These are phyloP conservation scores for Pyrenophora tritici-repentis DNA, from an alignment of 2,329 filamentous ascomycete species.

Conservation along the genomic window DNA sequence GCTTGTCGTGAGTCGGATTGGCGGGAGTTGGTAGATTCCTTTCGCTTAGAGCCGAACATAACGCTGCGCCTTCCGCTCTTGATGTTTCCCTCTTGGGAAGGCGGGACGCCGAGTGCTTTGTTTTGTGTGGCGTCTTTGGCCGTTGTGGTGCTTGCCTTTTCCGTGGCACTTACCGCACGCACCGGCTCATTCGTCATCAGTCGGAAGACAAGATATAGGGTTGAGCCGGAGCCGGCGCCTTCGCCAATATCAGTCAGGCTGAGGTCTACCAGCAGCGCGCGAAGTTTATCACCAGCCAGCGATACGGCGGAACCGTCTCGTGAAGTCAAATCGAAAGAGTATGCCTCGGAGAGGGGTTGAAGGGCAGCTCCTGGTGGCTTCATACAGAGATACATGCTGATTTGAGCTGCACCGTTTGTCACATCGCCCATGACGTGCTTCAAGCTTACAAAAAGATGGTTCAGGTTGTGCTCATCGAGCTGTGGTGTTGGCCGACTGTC, in stretches of 20 bases:
- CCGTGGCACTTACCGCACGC: constrained; percentile 31
- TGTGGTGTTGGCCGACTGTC: constrained; percentile 75
- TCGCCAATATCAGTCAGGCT: constrained; percentile 75
- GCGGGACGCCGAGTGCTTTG: constrained; percentile 31
- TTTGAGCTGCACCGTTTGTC: constrained; percentile 69
- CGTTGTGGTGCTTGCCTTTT: constrained; percentile 30
- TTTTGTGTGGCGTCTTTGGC: constrained; percentile 34
- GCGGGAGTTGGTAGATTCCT: constrained; percentile 40
- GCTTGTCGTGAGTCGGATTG: constrained; percentile 20
- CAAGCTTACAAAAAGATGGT: constrained; percentile 83
- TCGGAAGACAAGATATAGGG: constrained; percentile 83
- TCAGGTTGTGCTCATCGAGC: constrained; percentile 72
- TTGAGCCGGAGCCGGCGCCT: constrained; percentile 66
- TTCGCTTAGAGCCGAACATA: constrained; percentile 72
- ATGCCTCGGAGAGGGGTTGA: constrained; percentile 79
- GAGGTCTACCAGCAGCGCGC: constrained; percentile 86
- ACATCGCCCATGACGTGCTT: constrained; percentile 79
- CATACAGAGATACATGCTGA: constrained; percentile 78
- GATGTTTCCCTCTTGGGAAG: constrained; percentile 42
- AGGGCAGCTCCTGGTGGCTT: constrained; percentile 68
- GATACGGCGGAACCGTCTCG: constrained; percentile 72
- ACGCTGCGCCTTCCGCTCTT: constrained; percentile 55
- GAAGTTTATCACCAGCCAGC: constrained; percentile 69
- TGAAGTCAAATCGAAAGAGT: constrained; percentile 75
- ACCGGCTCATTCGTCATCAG: constrained; percentile 66